Base-by-base conservation (phyloP, 2,329 filamentous ascomycete genomes). In the Venturia effusa region DNA sequence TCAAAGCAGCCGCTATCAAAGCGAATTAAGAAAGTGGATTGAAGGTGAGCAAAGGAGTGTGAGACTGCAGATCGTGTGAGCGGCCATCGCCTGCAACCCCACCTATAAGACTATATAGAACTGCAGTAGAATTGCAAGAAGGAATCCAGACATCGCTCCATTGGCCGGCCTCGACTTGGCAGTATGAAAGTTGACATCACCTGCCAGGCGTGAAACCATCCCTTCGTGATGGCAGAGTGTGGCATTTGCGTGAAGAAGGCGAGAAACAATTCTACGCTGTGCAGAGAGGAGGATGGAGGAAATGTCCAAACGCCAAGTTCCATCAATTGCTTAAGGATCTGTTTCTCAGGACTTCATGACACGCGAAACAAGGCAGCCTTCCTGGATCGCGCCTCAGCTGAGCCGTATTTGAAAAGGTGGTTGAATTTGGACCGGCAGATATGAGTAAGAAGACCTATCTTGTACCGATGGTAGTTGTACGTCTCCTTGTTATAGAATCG, bases 41-140 rank as follows among this genome's bases (percentile, higher is more conserved):
- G 59, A 5, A 24, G 22, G n/a, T 27, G 19, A 8, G 48, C 6
- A 32, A 60, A 40, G 39, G 57, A 60, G 34, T 22, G 59, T 60
- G 37, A 41, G 59, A 41, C 59, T 60, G 59, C 40, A 41, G n/a
- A 32, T 19, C 7, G 1, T 11, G 13, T 27, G 19, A 40, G 17
- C n/a, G 1, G 27, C 51, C 30, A 34, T 34, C 8, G 34, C 51
- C 27, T 60, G 59, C n/a, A 27, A 27, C 59, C 24, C 32, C 59
- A 10, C 40, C 34, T 59, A n/a, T 37, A 60, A 43, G 59, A 24
- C 59, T 60, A 60, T 60, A 41, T 60, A 40, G n/a, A 60, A 41
- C n/a, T n/a, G n/a, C n/a, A n/a, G n/a, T n/a, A n/a, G n/a, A n/a
- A n/a, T n/a, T n/a, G n/a, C 15, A n/a, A 8, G 59, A 43, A 37